phyloP scores from a whole-genome alignment of 169 alveolate species.

The Eimeria mitis region DNA sequence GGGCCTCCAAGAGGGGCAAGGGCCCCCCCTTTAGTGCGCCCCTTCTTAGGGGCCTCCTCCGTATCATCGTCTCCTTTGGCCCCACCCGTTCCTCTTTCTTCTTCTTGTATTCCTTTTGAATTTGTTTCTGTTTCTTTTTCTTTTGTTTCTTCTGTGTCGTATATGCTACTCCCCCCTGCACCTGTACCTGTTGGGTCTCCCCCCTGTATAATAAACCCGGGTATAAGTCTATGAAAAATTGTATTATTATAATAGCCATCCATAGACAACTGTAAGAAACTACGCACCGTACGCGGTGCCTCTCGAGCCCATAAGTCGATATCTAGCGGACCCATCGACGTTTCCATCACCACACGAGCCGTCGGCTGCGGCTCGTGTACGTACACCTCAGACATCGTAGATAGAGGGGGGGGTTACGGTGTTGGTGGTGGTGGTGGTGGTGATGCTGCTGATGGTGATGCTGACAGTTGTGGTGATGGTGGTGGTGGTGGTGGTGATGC shows the following conservation, averaged over 20 bases:
- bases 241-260: slow-evolving; percentile 95
- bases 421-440: not conserved
- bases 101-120: not conserved
- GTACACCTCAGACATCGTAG: slow-evolving; percentile 87
- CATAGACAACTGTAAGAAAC: slow-evolving; percentile 89
- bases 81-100: no score
- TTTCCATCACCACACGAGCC: slow-evolving; percentile 93
- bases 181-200: slow-evolving; percentile 85
- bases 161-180: slow-evolving; percentile 50
- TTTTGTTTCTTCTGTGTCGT: not conserved
- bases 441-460: not conserved
- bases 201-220: slow-evolving; percentile 88
- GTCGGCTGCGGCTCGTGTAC: slow-evolving; percentile 91
- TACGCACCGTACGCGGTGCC: slow-evolving; percentile 95
- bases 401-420: no score
- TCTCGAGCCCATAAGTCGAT: slow-evolving; percentile 93
- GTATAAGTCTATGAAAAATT: slow-evolving; percentile 93
- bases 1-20: not conserved
- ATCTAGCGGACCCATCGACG: slow-evolving; percentile 93
- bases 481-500: no score
- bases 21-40: no score
- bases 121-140: not conserved
- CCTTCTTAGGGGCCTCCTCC: not conserved
- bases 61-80: no score
- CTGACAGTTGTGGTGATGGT: not conserved